Percentiles rank a stretch among this genome's conserved stretches.
phyloP scores from a whole-genome alignment of 2,329 filamentous ascomycete species.

The Botrytis deweyae region DNA sequence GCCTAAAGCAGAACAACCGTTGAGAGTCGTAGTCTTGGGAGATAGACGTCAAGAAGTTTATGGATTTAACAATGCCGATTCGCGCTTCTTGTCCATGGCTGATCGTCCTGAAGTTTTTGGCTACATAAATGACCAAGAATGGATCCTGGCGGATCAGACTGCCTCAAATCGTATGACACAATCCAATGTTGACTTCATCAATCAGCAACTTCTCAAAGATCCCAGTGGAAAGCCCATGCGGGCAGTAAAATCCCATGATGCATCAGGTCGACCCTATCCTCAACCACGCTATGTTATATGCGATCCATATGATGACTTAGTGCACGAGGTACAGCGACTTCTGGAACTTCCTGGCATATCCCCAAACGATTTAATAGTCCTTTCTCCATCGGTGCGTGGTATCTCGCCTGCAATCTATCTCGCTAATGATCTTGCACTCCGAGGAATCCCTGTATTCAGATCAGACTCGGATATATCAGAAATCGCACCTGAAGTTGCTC shows the following conservation, averaged over 20 bases:
- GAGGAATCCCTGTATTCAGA: constrained; percentile 13
- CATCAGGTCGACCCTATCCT: constrained; percentile 7
- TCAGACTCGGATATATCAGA: constrained; percentile 18
- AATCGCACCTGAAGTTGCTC: constrained; percentile 9
- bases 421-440: constrained; percentile 16
- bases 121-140: constrained; percentile 9
- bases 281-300: constrained; percentile 18
- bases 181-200: constrained; percentile 19
- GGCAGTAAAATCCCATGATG: constrained; percentile 7
- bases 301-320: constrained; percentile 3
- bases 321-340: constrained; percentile 9
- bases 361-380: constrained; percentile 13
- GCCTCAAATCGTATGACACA: constrained; percentile 17
- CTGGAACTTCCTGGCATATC: constrained; percentile 2
- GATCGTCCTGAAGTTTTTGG: constrained; percentile 7
- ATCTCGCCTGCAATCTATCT: not conserved
- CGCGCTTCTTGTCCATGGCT: constrained; percentile 17
- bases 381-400: constrained; percentile 14
- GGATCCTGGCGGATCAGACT: constrained; percentile 12
- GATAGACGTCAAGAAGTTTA: constrained; percentile 17
- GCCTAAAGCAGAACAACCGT: not conserved
- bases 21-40: constrained; percentile 8
- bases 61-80: constrained; percentile 19
- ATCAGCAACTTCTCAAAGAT: constrained; percentile 9
- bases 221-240: constrained; percentile 12